phyloP scores from a whole-genome alignment of 2,329 filamentous ascomycete species.

The Nannizzia gypsea region DNA sequence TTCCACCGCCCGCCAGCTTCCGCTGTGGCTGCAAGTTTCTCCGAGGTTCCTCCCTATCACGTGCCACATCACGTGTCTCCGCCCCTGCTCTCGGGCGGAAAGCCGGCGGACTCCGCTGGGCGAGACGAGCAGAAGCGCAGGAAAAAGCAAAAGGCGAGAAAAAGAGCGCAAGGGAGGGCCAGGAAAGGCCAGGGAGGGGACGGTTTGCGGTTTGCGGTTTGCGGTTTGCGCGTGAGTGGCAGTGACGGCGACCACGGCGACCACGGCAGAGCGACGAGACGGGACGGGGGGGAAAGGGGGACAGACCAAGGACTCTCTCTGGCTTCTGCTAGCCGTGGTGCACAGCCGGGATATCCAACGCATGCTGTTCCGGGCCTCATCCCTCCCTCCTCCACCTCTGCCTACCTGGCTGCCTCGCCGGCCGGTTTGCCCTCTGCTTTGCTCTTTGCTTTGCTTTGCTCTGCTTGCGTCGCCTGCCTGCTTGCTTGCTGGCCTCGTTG shows the following conservation, averaged over 20 bases:
- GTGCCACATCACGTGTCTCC: neutral
- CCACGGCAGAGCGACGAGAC: no score
- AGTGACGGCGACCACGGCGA: no score
- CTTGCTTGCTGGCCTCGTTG: neutral
- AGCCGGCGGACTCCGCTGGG: constrained; percentile 1
- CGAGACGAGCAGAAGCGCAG: neutral
- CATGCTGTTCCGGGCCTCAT: neutral
- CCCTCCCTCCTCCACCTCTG: neutral
- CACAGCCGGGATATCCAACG: neutral
- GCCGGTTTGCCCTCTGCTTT: no score
- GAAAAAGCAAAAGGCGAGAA: neutral
- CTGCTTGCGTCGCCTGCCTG: no score
- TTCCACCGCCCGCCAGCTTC: no score
- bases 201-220: no score
- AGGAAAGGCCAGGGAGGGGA: no score
- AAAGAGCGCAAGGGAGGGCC: neutral
- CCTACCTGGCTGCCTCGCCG: no score
- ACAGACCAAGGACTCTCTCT: neutral
- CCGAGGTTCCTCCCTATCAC: no score
- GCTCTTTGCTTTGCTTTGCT: no score
- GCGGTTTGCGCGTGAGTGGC: no score
- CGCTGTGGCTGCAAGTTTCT: no score
- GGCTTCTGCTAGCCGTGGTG: neutral
- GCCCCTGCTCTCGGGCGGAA: neutral
- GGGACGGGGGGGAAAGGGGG: neutral